Conservation (phyloP, 257 asterid genomes). For the Primulina eburnea region DNA sequence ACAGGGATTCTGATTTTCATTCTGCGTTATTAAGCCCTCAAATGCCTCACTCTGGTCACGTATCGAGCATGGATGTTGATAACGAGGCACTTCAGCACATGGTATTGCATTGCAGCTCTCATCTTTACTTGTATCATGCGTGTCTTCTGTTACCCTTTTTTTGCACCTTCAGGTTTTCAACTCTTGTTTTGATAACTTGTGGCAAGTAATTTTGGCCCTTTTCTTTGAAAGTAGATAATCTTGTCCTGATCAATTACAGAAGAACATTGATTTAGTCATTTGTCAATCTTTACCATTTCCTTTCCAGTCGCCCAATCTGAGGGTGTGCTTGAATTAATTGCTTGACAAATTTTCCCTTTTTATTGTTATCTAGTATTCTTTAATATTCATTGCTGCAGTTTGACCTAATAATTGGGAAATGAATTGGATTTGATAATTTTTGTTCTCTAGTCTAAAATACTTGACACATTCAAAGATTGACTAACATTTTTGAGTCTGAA, state of each 20-base stretch:
- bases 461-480: background rate
- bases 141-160: background rate
- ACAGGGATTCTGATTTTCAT: constrained; percentile 50
- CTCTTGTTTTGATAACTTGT: background rate
- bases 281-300: background rate
- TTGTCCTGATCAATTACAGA: background rate
- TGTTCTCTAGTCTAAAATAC: background rate
- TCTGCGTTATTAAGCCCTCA: constrained; percentile 47
- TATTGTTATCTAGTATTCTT: too few relatives aligned
- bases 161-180: background rate
- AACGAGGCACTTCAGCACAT: constrained; percentile 41
- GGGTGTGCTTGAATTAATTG: background rate
- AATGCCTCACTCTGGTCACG: constrained; percentile 27
- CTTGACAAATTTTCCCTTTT: too few relatives aligned
- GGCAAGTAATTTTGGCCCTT: background rate
- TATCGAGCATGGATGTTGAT: constrained; percentile 71
- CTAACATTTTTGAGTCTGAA: background rate
- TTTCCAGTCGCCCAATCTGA: background rate
- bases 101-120: constrained; percentile 38
- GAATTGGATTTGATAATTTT: background rate
- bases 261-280: background rate
- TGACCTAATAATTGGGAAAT: background rate
- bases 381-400: background rate
- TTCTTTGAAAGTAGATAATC: too few relatives aligned
- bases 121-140: constrained; percentile 2